Evolutionary conservation across 345 rosid genomes (phyloP).

Genomic region (Citrus australasica): DNA sequence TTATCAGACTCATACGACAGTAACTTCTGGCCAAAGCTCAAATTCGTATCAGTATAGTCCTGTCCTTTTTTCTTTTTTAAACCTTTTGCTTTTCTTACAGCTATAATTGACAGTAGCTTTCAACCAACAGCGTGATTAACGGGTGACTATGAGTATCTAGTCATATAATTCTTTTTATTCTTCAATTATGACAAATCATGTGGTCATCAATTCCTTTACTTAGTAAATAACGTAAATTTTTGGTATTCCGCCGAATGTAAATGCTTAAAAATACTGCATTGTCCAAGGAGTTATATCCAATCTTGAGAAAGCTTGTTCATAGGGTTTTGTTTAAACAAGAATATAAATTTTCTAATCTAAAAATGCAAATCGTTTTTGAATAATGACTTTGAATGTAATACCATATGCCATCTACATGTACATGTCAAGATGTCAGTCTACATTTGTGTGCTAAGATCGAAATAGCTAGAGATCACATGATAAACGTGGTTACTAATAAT

Average conservation of each 20-base stretch:
- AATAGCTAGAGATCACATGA: not conserved
- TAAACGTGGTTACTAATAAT: not conserved
- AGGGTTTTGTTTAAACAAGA: not conserved
- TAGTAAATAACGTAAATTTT: too few relatives aligned
- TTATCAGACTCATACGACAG: not conserved
- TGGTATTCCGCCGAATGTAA: not conserved
- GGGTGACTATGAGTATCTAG: not conserved
- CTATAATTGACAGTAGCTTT: not conserved
- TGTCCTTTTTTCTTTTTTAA: too few relatives aligned
- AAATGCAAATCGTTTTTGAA: too few relatives aligned
- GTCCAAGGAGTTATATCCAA: not conserved
- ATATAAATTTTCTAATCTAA: not conserved
- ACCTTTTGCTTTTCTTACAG: too few relatives aligned
- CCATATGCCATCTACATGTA: not conserved
- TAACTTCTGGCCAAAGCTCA: too few relatives aligned
- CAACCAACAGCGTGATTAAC: not conserved
- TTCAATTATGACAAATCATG: too few relatives aligned
- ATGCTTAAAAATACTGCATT: not conserved
- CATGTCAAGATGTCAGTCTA: too few relatives aligned
- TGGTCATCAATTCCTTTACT: too few relatives aligned
- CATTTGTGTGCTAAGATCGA: too few relatives aligned
- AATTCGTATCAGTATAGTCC: not conserved
- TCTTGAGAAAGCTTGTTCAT: not conserved
- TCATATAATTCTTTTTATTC: too few relatives aligned
- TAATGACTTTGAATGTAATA: not conserved